Evolutionary conservation across 75 land plant genomes (phyloP).

Genomic region (Cupressus sempervirens): DNA sequence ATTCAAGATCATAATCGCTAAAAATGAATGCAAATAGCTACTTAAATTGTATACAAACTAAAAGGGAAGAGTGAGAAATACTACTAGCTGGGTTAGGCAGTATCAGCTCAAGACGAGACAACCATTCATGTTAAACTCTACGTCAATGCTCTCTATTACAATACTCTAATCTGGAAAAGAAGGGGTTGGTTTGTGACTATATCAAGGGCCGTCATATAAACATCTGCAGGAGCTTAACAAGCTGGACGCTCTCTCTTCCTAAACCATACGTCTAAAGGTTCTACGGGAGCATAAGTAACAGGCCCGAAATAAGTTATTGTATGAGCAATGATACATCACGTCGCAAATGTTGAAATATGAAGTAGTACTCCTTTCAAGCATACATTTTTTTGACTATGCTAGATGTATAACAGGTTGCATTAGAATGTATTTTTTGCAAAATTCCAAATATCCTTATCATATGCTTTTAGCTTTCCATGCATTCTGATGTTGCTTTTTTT

Average conservation of each 20-base stretch:
- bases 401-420: background rate
- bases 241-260: too few species aligned
- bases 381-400: background rate
- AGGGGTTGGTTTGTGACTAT: too few species aligned
- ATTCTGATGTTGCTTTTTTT: background rate
- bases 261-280: too few species aligned
- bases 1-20: background rate
- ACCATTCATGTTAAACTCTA: too few species aligned
- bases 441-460: background rate
- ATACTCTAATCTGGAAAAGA: too few species aligned
- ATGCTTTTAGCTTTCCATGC: background rate
- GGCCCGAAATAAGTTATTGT: background rate
- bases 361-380: background rate
- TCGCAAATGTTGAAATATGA: background rate
- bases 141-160: too few species aligned
- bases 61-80: too few species aligned
- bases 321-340: background rate
- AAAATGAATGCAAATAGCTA: background rate
- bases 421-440: background rate
- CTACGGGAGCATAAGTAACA: background rate
- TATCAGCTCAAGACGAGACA: too few species aligned
- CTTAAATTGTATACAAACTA: background rate
- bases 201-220: too few species aligned
- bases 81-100: too few species aligned
- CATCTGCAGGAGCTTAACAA: too few species aligned